Conservation (phyloP, 345 rosid species). For the Arabidopsis arenosa region DNA sequence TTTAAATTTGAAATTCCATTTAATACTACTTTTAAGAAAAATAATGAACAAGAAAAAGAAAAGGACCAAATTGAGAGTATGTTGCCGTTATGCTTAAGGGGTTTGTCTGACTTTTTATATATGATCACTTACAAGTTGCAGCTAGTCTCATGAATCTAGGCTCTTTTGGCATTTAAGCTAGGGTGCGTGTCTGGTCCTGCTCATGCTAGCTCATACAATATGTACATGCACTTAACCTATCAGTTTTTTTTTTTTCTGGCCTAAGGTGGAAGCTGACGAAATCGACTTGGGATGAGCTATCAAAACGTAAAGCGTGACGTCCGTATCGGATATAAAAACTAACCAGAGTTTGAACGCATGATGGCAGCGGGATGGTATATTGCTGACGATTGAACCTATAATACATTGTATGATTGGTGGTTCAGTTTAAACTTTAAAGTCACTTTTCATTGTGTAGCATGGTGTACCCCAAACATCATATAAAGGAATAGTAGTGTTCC, state of each 20-base stretch:
- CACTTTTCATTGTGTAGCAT: constrained; percentile 48
- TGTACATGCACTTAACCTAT: background rate
- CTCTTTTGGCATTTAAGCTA: background rate
- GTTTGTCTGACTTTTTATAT: background rate
- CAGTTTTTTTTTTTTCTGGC: too few relatives aligned
- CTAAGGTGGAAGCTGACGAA: too few relatives aligned
- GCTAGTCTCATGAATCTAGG: background rate
- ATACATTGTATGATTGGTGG: background rate
- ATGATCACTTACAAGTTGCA: background rate
- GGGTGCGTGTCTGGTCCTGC: too few relatives aligned
- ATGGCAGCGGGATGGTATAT: constrained; percentile 65
- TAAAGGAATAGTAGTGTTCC: constrained; percentile 73
- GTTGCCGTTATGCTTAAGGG: background rate
- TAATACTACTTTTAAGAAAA: too few relatives aligned
- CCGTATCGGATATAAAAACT: constrained; percentile 61
- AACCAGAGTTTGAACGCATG: constrained; percentile 60
- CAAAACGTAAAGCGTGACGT: constrained; percentile 54
- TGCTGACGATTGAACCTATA: background rate
- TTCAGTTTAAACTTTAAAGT: too few relatives aligned
- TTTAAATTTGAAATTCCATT: background rate
- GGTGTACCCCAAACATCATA: constrained; percentile 84
- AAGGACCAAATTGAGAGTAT: too few relatives aligned
- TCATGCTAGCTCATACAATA: too few relatives aligned
- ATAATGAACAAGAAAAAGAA: too few relatives aligned
- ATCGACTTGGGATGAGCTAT: too few relatives aligned